These are phyloP conservation scores for Paramecium sexaurelia DNA, from an alignment of 73 alveolate species.

Conservation along the genomic window DNA sequence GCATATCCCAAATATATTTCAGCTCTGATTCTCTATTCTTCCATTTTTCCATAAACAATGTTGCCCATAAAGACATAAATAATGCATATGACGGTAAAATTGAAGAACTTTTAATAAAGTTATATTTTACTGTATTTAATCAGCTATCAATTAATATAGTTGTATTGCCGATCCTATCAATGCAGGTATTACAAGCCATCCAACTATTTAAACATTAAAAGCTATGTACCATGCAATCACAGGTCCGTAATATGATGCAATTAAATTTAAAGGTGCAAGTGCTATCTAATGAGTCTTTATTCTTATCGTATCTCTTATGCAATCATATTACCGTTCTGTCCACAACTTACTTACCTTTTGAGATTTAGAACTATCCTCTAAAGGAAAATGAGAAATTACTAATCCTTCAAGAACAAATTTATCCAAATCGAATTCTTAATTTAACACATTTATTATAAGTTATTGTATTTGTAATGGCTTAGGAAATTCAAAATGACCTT, in stretches of 20 bases:
- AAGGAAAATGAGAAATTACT: neutral
- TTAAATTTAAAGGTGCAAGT: neutral
- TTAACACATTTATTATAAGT: neutral
- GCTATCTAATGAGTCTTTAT: neutral
- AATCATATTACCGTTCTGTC: neutral
- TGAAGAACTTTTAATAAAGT: neutral
- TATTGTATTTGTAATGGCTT: neutral
- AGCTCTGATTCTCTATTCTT: conserved; percentile 50
- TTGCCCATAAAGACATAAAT: conserved; percentile 25
- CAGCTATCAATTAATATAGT: neutral
- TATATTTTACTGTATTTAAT: neutral
- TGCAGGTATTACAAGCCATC: conserved; percentile 37
- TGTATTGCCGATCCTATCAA: neutral
- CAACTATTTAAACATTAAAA: conserved; percentile 36
- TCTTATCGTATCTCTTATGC: conserved; percentile 31
- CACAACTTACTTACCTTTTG: neutral
- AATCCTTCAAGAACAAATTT: conserved; percentile 28
- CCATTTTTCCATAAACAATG: conserved; percentile 46
- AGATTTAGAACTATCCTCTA: neutral
- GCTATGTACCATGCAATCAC: conserved; percentile 44
- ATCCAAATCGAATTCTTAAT: conserved; percentile 42
- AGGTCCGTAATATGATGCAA: conserved; percentile 41
- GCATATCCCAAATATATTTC: conserved; percentile 37
- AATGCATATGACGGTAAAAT: conserved; percentile 7
- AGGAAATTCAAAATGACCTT: neutral